These are phyloP conservation scores for Tranzscheliella williamsii DNA, from an alignment of 1,284 basidiomycete genomes.

Conservation along the genomic window DNA sequence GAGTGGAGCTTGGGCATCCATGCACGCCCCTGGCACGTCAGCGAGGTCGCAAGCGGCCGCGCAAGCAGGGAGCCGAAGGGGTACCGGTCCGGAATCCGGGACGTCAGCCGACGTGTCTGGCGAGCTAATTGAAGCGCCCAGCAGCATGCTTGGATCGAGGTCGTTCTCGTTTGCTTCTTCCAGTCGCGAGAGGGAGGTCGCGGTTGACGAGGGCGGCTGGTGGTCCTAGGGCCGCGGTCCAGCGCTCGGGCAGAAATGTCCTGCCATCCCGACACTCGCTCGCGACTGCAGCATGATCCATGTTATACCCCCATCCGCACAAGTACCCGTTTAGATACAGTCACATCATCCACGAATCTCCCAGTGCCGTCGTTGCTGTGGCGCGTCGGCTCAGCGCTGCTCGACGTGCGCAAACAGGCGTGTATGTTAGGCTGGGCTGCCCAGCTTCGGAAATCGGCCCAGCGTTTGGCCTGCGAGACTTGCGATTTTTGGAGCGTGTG, in stretches of 20 bases:
- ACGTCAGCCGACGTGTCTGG: constrained; percentile 1
- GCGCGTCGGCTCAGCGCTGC: too few species aligned
- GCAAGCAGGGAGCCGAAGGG: background rate
- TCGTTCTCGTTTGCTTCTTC: constrained; percentile 15
- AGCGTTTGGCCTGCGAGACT: too few species aligned
- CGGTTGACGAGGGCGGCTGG: constrained; percentile 37
- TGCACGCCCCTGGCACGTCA: constrained; percentile 20
- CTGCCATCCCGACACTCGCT: background rate
- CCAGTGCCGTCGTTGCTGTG: too few species aligned
- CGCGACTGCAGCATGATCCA: background rate
- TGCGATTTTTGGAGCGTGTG: too few species aligned
- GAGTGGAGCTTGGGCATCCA: constrained; percentile 23
- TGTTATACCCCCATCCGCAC: background rate
- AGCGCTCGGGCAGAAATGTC: too few species aligned
- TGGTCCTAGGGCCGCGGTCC: constrained; percentile 13
- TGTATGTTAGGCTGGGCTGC: too few species aligned
- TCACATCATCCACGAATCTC: too few species aligned
- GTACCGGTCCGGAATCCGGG: background rate
- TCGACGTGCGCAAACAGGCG: too few species aligned
- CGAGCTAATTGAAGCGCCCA: too few species aligned
- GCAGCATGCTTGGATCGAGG: background rate
- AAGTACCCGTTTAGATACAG: too few species aligned
- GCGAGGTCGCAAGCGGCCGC: background rate
- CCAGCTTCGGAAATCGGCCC: too few species aligned
- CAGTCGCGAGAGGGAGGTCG: constrained; percentile 13